Evolutionary conservation across 73 alveolate genomes (phyloP).

Genomic region (Symbiodinium natans): DNA sequence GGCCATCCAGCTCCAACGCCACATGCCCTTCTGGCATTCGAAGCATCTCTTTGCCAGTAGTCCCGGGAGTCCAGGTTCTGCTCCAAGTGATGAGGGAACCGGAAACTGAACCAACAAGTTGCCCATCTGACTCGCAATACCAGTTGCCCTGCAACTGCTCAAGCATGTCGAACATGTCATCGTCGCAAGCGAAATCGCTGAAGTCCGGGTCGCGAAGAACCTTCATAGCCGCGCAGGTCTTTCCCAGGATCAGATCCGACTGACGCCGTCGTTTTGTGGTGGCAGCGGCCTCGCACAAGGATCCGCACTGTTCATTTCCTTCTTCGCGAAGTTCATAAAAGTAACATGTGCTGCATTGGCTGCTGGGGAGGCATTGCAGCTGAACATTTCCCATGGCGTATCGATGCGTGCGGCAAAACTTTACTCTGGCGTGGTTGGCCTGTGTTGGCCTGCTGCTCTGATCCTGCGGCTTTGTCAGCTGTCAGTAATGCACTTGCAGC

Average conservation of each 20-base stretch:
- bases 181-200: neutral
- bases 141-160: neutral
- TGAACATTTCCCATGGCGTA: neutral
- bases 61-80: neutral
- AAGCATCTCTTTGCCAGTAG: neutral
- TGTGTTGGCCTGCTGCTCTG: too few species aligned
- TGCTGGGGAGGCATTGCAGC: neutral
- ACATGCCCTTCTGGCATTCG: slow-evolving; percentile 14
- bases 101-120: neutral
- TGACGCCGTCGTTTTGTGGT: neutral
- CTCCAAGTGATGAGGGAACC: neutral
- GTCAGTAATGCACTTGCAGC: too few species aligned
- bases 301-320: neutral
- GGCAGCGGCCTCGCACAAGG: neutral
- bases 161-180: neutral
- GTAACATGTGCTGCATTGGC: neutral
- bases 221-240: neutral
- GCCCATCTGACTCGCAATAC: neutral
- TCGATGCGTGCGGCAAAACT: too few species aligned
- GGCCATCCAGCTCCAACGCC: neutral
- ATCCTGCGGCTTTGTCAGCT: too few species aligned
- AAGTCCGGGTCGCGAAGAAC: neutral
- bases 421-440: too few species aligned
- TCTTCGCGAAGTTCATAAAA: too few species aligned
- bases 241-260: neutral